These are phyloP conservation scores for Leishmania mexicana DNA, from an alignment of 208 protist species.

Conservation along the genomic window DNA sequence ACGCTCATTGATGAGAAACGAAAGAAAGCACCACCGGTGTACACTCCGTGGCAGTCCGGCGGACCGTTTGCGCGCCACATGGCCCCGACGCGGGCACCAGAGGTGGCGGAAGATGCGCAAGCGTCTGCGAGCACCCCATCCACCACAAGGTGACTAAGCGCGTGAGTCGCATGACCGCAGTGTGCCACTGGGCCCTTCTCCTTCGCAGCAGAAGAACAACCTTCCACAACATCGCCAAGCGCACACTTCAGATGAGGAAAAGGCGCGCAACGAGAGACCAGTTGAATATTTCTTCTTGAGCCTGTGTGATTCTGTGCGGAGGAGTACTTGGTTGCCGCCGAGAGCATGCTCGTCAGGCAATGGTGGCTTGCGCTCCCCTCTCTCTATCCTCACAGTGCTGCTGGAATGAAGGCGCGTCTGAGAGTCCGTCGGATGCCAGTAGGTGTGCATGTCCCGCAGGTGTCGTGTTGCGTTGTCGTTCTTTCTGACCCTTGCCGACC, in stretches of 20 bases:
- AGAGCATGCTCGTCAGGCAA: background rate
- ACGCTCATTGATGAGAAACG: constrained; percentile 75
- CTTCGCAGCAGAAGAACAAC: background rate
- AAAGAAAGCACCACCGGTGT: constrained; percentile 50
- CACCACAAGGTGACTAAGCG: background rate
- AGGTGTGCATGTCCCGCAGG: background rate
- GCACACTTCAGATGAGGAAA: background rate
- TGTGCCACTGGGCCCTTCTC: background rate
- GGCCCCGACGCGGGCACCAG: constrained; percentile 16
- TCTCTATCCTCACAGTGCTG: background rate
- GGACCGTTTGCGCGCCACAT: constrained; percentile 66
- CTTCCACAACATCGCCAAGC: background rate
- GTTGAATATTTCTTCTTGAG: too few relatives aligned
- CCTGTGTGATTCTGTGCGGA: too few relatives aligned
- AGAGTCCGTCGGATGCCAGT: background rate
- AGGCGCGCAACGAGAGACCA: background rate
- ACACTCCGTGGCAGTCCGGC: constrained; percentile 84
- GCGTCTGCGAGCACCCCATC: background rate
- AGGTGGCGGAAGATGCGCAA: background rate
- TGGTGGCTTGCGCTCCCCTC: background rate
- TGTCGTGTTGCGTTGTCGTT: background rate
- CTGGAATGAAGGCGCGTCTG: background rate
- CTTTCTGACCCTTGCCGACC: background rate
- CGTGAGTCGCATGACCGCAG: background rate
- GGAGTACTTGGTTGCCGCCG: background rate